Evolutionary conservation across 306 rosid species (phyloP).

Genomic region (Corylus avellana): DNA sequence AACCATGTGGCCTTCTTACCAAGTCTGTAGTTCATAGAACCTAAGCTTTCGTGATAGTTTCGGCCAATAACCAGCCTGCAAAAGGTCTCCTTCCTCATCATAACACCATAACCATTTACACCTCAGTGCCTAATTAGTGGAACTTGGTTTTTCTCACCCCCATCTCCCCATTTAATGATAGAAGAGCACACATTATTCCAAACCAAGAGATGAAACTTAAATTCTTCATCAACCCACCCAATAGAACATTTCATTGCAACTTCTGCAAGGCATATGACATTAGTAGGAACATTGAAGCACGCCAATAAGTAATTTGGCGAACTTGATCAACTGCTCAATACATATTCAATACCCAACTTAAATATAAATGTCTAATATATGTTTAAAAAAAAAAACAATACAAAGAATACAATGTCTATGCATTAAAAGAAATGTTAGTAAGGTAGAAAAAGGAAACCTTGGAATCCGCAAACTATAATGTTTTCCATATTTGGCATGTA

Average conservation of each 20-base stretch:
- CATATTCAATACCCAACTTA: neutral
- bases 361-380: neutral
- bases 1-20: neutral
- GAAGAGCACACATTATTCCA: neutral
- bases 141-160: neutral
- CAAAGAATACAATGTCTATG: neutral
- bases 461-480: constrained; percentile 88
- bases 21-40: neutral
- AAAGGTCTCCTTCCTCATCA: neutral
- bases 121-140: neutral
- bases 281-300: neutral
- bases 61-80: neutral
- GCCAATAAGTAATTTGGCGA: neutral
- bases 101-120: neutral
- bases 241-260: neutral
- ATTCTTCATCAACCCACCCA: neutral
- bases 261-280: neutral
- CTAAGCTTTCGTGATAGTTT: neutral
- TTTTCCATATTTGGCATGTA: constrained; percentile 95
- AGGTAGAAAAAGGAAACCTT: constrained; percentile 47
- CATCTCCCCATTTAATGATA: neutral
- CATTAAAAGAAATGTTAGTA: neutral
- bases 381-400: neutral
- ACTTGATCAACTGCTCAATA: neutral
- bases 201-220: neutral